Evolutionary conservation across 1,284 basidiomycete genomes (phyloP).

Genomic region (Cryptococcus sp.): DNA sequence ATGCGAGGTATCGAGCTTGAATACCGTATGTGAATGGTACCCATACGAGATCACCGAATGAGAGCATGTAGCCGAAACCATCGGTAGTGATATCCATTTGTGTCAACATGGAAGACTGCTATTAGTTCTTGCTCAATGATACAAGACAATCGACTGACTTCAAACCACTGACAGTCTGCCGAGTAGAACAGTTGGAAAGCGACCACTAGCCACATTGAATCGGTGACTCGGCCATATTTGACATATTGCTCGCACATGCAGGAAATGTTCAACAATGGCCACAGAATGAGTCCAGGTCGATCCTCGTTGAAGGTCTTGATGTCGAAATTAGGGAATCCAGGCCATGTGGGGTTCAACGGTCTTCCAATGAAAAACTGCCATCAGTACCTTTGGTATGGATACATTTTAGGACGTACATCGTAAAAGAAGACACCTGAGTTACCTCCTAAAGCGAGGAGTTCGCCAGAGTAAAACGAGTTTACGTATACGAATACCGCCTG

Average conservation of each 20-base stretch:
- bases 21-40: constrained; percentile 93
- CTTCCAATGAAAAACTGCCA: constrained; percentile 94
- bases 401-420: constrained; percentile 61
- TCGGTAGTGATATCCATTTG: constrained; percentile 99
- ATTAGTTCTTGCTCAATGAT: neutral
- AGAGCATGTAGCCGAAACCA: constrained; percentile 98
- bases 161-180: constrained; percentile 79
- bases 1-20: constrained; percentile 90
- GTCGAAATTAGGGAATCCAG: constrained; percentile 63
- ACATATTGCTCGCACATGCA: constrained; percentile 88
- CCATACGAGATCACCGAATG: constrained; percentile 89
- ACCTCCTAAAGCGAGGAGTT: constrained; percentile 81
- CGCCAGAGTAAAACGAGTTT: constrained; percentile 60
- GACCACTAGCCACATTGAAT: constrained; percentile 87
- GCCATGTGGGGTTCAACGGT: constrained; percentile 77
- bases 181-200: constrained; percentile 87
- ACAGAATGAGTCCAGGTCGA: constrained; percentile 91
- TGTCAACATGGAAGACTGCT: constrained; percentile 68
- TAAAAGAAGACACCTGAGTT: constrained; percentile 86
- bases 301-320: constrained; percentile 97
- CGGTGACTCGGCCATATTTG: constrained; percentile 68
- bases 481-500: constrained; percentile 74
- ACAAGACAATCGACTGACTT: constrained; percentile 55
- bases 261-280: constrained; percentile 86
- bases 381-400: neutral